These are phyloP conservation scores for Sporothrix schenckii DNA, from an alignment of 2,329 filamentous ascomycete genomes.

Conservation along the genomic window DNA sequence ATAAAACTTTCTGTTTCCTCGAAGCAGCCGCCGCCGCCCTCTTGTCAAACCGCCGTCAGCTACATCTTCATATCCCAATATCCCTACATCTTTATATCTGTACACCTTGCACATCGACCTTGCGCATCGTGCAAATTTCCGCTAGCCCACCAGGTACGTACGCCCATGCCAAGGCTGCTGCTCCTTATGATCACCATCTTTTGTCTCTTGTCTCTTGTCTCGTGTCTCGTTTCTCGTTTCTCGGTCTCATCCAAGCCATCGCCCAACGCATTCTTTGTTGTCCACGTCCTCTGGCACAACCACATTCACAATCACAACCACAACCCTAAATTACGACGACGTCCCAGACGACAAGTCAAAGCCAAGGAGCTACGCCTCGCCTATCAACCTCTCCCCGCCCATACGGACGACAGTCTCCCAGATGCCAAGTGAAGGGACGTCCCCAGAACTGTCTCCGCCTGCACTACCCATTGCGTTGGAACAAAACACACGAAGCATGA, in stretches of 20 bases:
- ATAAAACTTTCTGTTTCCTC: not conserved
- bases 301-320: constrained; percentile 18
- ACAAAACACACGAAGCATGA: no score
- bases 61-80: not conserved
- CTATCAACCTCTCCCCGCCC: constrained; percentile 19
- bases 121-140: not conserved
- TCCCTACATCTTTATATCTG: not conserved
- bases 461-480: not conserved
- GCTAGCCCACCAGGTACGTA: constrained; percentile 33
- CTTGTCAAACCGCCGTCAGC: constrained; percentile 2
- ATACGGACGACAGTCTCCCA: constrained; percentile 29
- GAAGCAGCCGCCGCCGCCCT: not conserved
- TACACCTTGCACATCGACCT: not conserved
- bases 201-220: not conserved
- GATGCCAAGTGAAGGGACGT: constrained; percentile 17
- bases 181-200: constrained; percentile 1
- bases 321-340: not conserved
- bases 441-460: constrained; percentile 5
- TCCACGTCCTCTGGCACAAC: constrained; percentile 23
- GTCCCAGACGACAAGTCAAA: constrained; percentile 13
- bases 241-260: not conserved
- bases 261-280: not conserved
- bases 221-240: constrained; percentile 10
- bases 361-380: constrained; percentile 29
- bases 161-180: constrained; percentile 28